These are phyloP conservation scores for Flaveria floridana DNA, from an alignment of 140 eudicot species.

Conservation along the genomic window DNA sequence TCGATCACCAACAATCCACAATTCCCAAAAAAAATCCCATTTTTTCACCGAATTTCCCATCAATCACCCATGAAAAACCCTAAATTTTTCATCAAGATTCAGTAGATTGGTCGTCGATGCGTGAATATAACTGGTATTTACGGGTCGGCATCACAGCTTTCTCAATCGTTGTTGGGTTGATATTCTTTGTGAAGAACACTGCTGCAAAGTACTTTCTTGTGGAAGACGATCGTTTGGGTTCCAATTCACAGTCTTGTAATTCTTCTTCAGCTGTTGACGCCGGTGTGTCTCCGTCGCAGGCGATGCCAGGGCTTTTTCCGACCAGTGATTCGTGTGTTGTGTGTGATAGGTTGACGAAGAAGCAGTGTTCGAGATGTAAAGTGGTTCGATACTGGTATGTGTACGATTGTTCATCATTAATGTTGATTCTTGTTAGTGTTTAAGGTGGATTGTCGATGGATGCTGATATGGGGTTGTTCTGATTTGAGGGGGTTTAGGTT, in stretches of 20 bases:
- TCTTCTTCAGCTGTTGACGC: background rate
- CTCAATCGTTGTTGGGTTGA: slow-evolving; percentile 44
- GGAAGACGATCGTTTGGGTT: slow-evolving; percentile 49
- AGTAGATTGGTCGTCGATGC: slow-evolving; percentile 53
- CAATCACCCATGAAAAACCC: slow-evolving; percentile 41
- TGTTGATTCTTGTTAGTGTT: background rate
- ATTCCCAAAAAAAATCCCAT: no score
- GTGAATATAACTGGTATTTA: slow-evolving; percentile 48
- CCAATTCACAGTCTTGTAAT: slow-evolving; percentile 25
- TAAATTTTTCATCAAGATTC: slow-evolving; percentile 13
- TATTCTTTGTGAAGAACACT: slow-evolving; percentile 44
- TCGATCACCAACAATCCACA: no score
- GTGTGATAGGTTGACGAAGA: slow-evolving; percentile 47
- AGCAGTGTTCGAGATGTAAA: slow-evolving; percentile 67
- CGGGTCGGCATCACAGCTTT: slow-evolving; percentile 47
- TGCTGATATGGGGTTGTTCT: background rate
- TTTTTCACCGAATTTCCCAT: background rate
- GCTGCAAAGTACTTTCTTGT: slow-evolving; percentile 58
- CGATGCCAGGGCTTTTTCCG: slow-evolving; percentile 34
- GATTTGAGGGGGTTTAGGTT: background rate
- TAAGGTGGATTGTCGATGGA: no score
- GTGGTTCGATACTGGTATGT: slow-evolving; percentile 65
- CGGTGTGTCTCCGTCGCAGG: slow-evolving; percentile 15
- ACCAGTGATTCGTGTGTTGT: slow-evolving; percentile 50
- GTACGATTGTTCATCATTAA: background rate